Percentiles rank a stretch among this genome's conserved stretches.
Conservation (phyloP, 2,329 filamentous ascomycete genomes). For the Fusarium drepaniforme region DNA sequence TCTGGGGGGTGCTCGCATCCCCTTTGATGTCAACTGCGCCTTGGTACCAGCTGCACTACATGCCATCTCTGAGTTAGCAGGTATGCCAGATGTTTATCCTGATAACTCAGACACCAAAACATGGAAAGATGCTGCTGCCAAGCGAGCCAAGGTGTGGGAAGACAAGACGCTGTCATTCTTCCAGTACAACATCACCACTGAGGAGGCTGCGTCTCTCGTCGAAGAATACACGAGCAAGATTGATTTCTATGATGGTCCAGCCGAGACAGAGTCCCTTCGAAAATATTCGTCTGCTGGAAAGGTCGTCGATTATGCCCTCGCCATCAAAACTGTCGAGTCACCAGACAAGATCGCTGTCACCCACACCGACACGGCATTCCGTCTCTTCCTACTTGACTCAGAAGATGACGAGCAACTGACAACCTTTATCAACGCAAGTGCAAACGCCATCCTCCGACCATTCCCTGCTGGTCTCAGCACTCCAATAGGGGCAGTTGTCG, state of each 20-base stretch:
- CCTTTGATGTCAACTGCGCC: conserved; percentile 74
- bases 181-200: conserved; percentile 54
- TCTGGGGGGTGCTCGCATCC: conserved; percentile 71
- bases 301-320: conserved; percentile 66
- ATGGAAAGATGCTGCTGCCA: conserved; percentile 59
- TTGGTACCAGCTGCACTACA: conserved; percentile 71
- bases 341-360: conserved; percentile 66
- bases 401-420: conserved; percentile 69
- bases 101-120: conserved; percentile 46
- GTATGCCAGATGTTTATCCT: conserved; percentile 61
- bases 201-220: conserved; percentile 60
- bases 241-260: conserved; percentile 58
- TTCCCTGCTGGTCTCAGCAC: conserved; percentile 72
- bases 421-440: conserved; percentile 66
- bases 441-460: conserved; percentile 66
- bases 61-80: conserved; percentile 66
- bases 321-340: conserved; percentile 65
- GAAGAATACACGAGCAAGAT: conserved; percentile 57
- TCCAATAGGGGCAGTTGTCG: conserved; percentile 67
- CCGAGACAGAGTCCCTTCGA: conserved; percentile 53
- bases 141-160: conserved; percentile 72
- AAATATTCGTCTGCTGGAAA: conserved; percentile 48
- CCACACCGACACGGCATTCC: conserved; percentile 75
- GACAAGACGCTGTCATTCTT: conserved; percentile 71
- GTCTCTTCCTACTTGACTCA: conserved; percentile 71